Conservation (phyloP, 148 eudicot species). For the Heliosperma pusillum region DNA sequence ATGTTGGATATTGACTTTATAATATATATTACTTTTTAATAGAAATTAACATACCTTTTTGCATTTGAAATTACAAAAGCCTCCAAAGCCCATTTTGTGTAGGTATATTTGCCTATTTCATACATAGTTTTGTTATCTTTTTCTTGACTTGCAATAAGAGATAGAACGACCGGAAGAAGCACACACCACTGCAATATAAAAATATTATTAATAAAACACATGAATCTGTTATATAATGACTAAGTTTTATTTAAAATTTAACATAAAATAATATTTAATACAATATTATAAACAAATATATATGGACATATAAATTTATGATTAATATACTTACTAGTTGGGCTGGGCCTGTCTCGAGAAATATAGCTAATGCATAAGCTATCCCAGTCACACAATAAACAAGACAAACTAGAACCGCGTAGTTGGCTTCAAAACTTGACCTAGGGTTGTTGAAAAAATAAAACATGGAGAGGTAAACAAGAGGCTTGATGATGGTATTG, state of each 20-base stretch:
- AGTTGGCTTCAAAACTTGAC: constrained; percentile 71
- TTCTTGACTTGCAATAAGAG: constrained; percentile 81
- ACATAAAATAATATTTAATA: too few species aligned
- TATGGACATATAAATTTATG: neutral
- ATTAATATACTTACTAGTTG: constrained; percentile 56
- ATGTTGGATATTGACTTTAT: too few species aligned
- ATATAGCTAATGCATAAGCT: constrained; percentile 79
- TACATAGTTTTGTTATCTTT: constrained; percentile 47
- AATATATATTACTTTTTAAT: too few species aligned
- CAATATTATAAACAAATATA: neutral
- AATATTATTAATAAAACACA: too few species aligned
- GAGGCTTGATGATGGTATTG: constrained; percentile 68
- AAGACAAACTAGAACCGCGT: constrained; percentile 64
- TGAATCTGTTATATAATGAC: neutral
- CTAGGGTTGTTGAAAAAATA: constrained; percentile 90
- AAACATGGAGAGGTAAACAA: constrained; percentile 91
- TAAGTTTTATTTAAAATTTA: too few species aligned
- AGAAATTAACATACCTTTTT: constrained; percentile 46
- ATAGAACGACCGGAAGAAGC: constrained; percentile 83
- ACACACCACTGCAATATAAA: constrained; percentile 72
- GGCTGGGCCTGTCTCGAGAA: constrained; percentile 69
- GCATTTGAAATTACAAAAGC: constrained; percentile 92
- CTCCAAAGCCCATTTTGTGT: constrained; percentile 87
- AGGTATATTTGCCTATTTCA: constrained; percentile 41
- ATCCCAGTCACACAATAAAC: constrained; percentile 97